Percentiles rank a stretch among this genome's conserved stretches.
Evolutionary conservation across 768 basidiomycete genomes (phyloP).

Genomic region (Pleurotus salmoneostramineus): DNA sequence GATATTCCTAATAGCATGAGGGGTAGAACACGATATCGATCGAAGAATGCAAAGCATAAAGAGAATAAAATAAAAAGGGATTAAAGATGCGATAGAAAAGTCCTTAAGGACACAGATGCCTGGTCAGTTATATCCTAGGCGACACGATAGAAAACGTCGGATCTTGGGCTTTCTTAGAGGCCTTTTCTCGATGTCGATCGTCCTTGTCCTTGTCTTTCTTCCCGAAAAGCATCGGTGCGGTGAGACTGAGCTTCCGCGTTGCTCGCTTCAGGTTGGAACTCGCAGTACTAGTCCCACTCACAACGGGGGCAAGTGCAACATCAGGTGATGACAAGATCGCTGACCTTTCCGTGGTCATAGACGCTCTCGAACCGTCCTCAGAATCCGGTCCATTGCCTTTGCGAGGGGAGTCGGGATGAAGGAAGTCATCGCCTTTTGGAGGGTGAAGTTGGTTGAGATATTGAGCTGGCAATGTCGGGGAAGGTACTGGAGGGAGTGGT

Average conservation of each 20-base stretch:
- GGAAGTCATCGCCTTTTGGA: not conserved
- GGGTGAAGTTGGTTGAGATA: not conserved
- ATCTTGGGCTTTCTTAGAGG: constrained; percentile 17
- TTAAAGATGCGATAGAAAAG: constrained; percentile 9
- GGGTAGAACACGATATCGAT: constrained; percentile 5
- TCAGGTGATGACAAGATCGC: not conserved
- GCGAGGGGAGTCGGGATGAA: not conserved
- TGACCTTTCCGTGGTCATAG: not conserved
- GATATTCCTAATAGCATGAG: constrained; percentile 6
- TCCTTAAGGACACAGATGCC: not conserved
- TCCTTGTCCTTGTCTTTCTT: constrained; percentile 46
- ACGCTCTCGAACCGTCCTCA: not conserved
- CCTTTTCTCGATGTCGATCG: constrained; percentile 35
- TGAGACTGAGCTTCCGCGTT: constrained; percentile 67
- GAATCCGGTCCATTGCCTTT: not conserved
- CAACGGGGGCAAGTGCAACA: constrained; percentile 9
- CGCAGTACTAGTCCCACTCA: constrained; percentile 16
- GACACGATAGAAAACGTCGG: not conserved
- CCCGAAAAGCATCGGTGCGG: constrained; percentile 57
- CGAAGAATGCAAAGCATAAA: constrained; percentile 7
- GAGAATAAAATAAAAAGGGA: constrained; percentile 23
- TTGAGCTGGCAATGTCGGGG: not conserved
- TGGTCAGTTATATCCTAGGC: not conserved
- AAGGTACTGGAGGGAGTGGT: not conserved
- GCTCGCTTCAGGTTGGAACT: constrained; percentile 32